These are phyloP conservation scores for Metarhizium album DNA, from an alignment of 2,329 filamentous ascomycete genomes.

Conservation along the genomic window DNA sequence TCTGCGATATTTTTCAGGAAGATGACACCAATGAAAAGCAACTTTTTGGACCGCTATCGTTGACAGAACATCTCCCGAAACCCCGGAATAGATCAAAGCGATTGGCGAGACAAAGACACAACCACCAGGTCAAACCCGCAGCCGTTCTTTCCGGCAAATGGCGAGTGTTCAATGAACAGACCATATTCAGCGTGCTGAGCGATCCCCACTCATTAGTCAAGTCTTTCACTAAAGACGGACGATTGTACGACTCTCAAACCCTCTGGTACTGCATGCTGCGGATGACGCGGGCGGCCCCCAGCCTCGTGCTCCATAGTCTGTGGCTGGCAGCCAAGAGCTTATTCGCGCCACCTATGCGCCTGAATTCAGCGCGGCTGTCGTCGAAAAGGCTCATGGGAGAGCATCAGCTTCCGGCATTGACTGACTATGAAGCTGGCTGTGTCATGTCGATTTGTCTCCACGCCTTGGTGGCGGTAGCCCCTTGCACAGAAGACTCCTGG, in stretches of 20 bases:
- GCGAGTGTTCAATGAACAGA: conserved; percentile 52
- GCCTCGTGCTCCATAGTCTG: conserved; percentile 50
- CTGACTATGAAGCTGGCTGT: conserved; percentile 39
- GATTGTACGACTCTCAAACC: conserved; percentile 48
- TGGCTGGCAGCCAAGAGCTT: conserved; percentile 51
- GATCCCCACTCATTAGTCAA: conserved; percentile 41
- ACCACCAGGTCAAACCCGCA: background rate
- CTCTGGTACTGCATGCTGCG: conserved; percentile 54
- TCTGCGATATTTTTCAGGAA: conserved; percentile 49
- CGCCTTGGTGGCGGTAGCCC: conserved; percentile 48
- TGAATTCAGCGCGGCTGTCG: conserved; percentile 29
- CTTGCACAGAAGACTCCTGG: conserved; percentile 35
- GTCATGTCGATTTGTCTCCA: conserved; percentile 52
- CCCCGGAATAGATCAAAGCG: conserved; percentile 6
- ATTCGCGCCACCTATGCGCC: conserved; percentile 41
- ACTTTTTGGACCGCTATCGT: conserved; percentile 27
- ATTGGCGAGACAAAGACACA: conserved; percentile 7
- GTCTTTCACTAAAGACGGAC: conserved; percentile 45
- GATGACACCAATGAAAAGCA: conserved; percentile 43
- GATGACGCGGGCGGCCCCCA: conserved; percentile 45
- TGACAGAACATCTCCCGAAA: conserved; percentile 9
- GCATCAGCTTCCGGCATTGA: conserved; percentile 10
- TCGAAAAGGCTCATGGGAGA: conserved; percentile 6
- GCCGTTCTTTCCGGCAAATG: conserved; percentile 31
- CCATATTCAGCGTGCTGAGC: conserved; percentile 52